These are phyloP conservation scores for Colletotrichum paranaense DNA, from an alignment of 2,329 filamentous ascomycete genomes.

Conservation along the genomic window DNA sequence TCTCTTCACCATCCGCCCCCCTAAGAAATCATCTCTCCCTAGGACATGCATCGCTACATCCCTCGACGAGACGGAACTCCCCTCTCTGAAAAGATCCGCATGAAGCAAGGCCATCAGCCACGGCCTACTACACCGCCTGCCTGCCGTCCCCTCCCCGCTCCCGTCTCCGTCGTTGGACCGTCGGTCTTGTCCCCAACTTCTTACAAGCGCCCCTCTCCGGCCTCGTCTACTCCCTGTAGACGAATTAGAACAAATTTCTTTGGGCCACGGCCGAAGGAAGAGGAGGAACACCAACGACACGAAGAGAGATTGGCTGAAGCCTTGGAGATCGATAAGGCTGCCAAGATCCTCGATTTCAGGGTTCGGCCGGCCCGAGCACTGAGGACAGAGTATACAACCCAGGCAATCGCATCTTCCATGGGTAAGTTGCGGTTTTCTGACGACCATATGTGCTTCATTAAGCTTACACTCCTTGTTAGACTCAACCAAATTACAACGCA, in stretches of 20 bases:
- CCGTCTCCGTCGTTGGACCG: slow-evolving; percentile 42
- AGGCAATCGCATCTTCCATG: not conserved
- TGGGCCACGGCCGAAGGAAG: slow-evolving; percentile 51
- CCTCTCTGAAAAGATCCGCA: slow-evolving; percentile 53
- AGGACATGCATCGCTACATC: slow-evolving; percentile 59
- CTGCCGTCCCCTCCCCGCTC: not conserved
- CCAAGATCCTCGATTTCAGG: slow-evolving; percentile 72
- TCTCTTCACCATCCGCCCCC: not conserved
- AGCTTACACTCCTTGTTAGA: not conserved
- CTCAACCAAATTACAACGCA: not conserved
- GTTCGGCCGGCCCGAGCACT: slow-evolving; percentile 38
- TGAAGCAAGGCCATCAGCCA: not conserved
- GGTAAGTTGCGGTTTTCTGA: not conserved
- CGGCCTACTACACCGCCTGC: not conserved
- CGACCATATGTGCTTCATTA: not conserved
- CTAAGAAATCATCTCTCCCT: not conserved
- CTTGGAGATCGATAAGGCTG: slow-evolving; percentile 79
- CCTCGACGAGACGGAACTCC: slow-evolving; percentile 53
- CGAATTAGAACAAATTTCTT: slow-evolving; percentile 66
- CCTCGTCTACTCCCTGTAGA: slow-evolving; percentile 48
- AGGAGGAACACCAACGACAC: slow-evolving; percentile 76
- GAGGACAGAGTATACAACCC: not conserved
- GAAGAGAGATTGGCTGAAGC: slow-evolving; percentile 82
- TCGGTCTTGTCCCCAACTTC: slow-evolving; percentile 43
- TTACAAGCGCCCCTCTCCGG: slow-evolving; percentile 33